Evolutionary conservation across 208 protist genomes (phyloP).

Genomic region (Histomonas meleagridis): DNA sequence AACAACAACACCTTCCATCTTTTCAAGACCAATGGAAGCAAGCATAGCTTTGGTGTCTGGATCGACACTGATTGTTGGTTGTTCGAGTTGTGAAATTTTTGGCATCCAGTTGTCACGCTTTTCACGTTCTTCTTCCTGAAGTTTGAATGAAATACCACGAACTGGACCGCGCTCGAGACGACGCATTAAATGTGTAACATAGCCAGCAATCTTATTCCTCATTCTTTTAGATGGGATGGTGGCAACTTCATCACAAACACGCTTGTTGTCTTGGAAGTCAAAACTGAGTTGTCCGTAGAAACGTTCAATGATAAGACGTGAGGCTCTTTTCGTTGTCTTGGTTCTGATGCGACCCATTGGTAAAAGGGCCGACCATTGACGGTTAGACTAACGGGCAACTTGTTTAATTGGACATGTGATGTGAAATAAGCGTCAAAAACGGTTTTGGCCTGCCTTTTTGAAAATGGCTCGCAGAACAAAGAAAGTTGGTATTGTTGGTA

Average conservation of each 20-base stretch:
- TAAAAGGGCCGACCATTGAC: too few relatives aligned
- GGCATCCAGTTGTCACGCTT: constrained; percentile 97
- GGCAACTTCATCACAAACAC: constrained; percentile 79
- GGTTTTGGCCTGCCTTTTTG: neutral
- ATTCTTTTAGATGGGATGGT: constrained; percentile 94
- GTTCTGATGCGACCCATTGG: constrained; percentile 92
- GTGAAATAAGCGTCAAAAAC: too few relatives aligned
- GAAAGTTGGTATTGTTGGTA: constrained; percentile 62
- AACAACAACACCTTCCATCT: constrained; percentile 30
- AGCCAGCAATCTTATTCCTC: constrained; percentile 99
- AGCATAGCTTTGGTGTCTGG: constrained; percentile 50
- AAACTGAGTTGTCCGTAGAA: constrained; percentile 93
- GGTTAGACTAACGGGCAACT: too few relatives aligned
- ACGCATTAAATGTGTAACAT: constrained; percentile 66
- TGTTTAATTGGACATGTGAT: too few relatives aligned
- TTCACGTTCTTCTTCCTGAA: constrained; percentile 99
- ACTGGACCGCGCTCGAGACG: constrained; percentile 75
- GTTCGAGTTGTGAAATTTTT: constrained; percentile 66
- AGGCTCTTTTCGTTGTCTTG: constrained; percentile 98
- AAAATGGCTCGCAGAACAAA: constrained; percentile 52
- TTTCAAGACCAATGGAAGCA: constrained; percentile 40
- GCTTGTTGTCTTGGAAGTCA: constrained; percentile 99
- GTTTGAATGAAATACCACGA: constrained; percentile 97
- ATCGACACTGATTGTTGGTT: constrained; percentile 40
- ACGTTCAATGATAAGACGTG: constrained; percentile 94